Base-by-base conservation (phyloP, 2,329 filamentous ascomycete genomes). In the Cadophora sp. region DNA sequence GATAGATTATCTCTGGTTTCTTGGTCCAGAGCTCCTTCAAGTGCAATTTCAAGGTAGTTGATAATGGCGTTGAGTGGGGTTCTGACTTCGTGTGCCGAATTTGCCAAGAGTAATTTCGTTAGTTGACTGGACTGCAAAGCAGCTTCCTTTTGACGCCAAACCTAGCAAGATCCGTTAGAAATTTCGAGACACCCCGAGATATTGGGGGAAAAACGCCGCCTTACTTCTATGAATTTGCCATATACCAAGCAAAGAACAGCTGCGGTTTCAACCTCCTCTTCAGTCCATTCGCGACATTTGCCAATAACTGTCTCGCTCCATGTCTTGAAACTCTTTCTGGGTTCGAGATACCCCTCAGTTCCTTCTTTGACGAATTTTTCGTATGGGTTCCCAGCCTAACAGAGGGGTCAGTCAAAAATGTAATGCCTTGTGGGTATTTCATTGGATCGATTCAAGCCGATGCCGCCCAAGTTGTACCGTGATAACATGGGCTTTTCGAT, bases 31-130 rank as follows among this genome's bases (percentile, higher is more conserved):
- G 83, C 81, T 0, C 93, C 93, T 79, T 97, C 94, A 1, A 97
- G 80, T 0, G 94, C 94, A 70, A 97, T 97, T 73, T 97, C 94
- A 0, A 97, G 85, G 72, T 96, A 97, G 73, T 97, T 97, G 79
- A 97, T 96, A 74, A 97, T 97, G 18, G 94, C 94, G 74, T 97
- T 97, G 1, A 97, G 81, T 0, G 94, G 94, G 0, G 94, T 97
- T 59, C 94, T 89, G 9, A 97, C 93, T 80, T 97, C 94, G 71
- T 97, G 94, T 0, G 94, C 94, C 0, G 93, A 96, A 71, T 97
- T 97, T 4, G 93, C 92, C 24, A 97, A 82, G 1, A 97, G 80
- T 4, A 97, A 79, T 56, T 88, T 84, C 0, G 93, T 97, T 1
- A 97, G 82, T 67, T 94, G 91, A 72, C 91, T 96, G 75, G 83